These are phyloP conservation scores for Jamesozyma gamospora DNA, from an alignment of 805 yeast genomes.

Conservation along the genomic window DNA sequence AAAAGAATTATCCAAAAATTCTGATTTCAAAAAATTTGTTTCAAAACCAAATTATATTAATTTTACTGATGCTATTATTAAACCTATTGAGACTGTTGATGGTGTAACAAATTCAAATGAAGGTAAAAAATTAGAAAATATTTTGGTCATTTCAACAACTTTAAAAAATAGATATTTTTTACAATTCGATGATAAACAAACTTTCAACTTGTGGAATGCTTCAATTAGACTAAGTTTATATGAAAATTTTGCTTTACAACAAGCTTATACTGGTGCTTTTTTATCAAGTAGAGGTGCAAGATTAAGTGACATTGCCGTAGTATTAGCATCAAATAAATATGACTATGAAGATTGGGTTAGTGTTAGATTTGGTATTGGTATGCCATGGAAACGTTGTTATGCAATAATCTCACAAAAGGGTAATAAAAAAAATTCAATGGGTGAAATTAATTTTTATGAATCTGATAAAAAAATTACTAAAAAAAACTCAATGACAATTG, in stretches of 20 bases:
- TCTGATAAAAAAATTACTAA: slow-evolving; percentile 66
- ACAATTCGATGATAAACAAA: slow-evolving; percentile 59
- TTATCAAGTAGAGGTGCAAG: slow-evolving; percentile 85
- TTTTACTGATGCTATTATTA: slow-evolving; percentile 80
- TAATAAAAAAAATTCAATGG: slow-evolving; percentile 38
- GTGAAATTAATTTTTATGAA: slow-evolving; percentile 72
- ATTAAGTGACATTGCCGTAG: slow-evolving; percentile 74
- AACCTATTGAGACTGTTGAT: slow-evolving; percentile 58
- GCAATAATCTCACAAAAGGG: slow-evolving; percentile 74
- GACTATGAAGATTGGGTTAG: slow-evolving; percentile 90
- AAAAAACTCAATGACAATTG: slow-evolving; percentile 65
- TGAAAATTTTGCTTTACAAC: slow-evolving; percentile 79
- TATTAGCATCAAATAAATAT: slow-evolving; percentile 76
- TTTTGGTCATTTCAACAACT: slow-evolving; percentile 85
- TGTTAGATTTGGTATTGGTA: slow-evolving; percentile 91
- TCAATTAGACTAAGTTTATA: slow-evolving; percentile 72
- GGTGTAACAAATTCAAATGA: slow-evolving; percentile 41
- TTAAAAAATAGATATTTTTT: slow-evolving; percentile 77
- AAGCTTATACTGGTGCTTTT: slow-evolving; percentile 93
- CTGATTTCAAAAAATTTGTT: slow-evolving; percentile 42
- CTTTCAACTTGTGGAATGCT: slow-evolving; percentile 67
- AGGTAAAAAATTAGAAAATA: slow-evolving; percentile 49
- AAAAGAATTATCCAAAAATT: slow-evolving; percentile 44
- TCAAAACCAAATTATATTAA: slow-evolving; percentile 81
- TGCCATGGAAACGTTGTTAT: slow-evolving; percentile 95